Percentiles rank a stretch among this genome's conserved stretches.
phyloP scores from a whole-genome alignment of 257 asterid genomes.

The Marsdenia floribunda region DNA sequence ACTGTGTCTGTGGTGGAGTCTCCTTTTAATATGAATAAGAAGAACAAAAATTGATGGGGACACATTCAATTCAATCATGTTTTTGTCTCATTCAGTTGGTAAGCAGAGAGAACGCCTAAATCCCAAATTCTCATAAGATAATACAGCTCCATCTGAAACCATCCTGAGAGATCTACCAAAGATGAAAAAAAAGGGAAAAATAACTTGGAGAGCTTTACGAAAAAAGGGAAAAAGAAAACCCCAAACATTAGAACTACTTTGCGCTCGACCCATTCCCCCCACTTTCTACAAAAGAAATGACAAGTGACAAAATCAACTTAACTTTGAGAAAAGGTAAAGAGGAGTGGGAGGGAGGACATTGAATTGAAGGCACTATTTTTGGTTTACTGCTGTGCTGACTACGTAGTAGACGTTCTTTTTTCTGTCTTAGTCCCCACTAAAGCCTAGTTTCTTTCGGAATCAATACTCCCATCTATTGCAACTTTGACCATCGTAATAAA shows the following conservation, averaged over 20 bases:
- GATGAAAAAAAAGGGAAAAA: too few species aligned
- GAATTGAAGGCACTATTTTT: constrained; percentile 16
- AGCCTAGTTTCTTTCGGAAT: constrained; percentile 15
- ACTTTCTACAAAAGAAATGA: not conserved
- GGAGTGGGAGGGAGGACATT: not conserved
- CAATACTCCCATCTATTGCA: constrained; percentile 24
- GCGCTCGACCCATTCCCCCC: not conserved
- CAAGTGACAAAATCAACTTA: not conserved
- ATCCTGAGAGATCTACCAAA: not conserved
- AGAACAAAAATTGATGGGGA: not conserved
- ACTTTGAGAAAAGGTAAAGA: constrained; percentile 11
- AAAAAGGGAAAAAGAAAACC: too few species aligned
- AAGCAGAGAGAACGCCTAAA: not conserved
- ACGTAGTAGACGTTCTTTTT: constrained; percentile 14
- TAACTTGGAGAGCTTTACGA: too few species aligned
- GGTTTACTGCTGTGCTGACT: constrained; percentile 11
- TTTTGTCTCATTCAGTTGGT: not conserved
- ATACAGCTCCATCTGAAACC: not conserved
- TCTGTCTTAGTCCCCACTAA: constrained; percentile 14
- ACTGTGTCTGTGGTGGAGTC: not conserved
- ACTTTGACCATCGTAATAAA: constrained; percentile 26
- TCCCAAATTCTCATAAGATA: not conserved
- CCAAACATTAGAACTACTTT: too few species aligned
- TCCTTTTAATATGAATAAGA: not conserved
- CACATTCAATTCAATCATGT: not conserved